phyloP scores from a whole-genome alignment of 805 yeast genomes.

The Saccharomycopsis fermentans region DNA sequence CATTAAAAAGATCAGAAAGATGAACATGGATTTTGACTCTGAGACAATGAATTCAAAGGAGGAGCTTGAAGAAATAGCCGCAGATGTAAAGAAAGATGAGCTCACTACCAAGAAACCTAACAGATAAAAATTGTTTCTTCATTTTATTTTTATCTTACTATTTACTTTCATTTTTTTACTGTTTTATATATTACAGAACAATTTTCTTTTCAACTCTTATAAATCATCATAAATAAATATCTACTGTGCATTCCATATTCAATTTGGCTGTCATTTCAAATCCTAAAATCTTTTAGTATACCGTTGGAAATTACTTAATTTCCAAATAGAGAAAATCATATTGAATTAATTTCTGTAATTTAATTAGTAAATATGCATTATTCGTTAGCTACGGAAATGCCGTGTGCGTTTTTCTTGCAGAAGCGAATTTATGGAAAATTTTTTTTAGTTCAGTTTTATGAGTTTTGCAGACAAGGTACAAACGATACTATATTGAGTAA shows the following conservation, averaged over 20 bases:
- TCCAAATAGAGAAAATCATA: too few species aligned
- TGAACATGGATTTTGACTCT: not conserved
- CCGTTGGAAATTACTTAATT: too few species aligned
- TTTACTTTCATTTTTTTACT: too few species aligned
- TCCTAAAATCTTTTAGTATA: too few species aligned
- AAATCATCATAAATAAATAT: too few species aligned
- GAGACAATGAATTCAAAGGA: not conserved
- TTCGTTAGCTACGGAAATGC: not conserved
- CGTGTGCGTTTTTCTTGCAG: not conserved
- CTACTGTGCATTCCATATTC: too few species aligned
- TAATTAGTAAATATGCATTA: too few species aligned
- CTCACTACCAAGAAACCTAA: not conserved
- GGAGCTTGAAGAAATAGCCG: not conserved
- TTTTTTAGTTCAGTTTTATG: not conserved
- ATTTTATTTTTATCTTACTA: not conserved
- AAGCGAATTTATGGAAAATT: not conserved
- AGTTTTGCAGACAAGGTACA: not conserved
- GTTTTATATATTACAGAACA: too few species aligned
- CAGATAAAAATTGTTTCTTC: not conserved
- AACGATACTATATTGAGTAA: not conserved
- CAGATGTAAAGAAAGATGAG: not conserved
- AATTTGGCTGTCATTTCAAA: too few species aligned
- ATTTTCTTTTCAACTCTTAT: too few species aligned
- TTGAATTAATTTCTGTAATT: too few species aligned
- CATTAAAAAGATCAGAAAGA: not conserved